A percentile compares a stretch with the other conserved stretches of the same genome.
Evolutionary conservation across 2,329 filamentous ascomycete species (phyloP).

Genomic region (Hawksworthiomyces lignivorus): DNA sequence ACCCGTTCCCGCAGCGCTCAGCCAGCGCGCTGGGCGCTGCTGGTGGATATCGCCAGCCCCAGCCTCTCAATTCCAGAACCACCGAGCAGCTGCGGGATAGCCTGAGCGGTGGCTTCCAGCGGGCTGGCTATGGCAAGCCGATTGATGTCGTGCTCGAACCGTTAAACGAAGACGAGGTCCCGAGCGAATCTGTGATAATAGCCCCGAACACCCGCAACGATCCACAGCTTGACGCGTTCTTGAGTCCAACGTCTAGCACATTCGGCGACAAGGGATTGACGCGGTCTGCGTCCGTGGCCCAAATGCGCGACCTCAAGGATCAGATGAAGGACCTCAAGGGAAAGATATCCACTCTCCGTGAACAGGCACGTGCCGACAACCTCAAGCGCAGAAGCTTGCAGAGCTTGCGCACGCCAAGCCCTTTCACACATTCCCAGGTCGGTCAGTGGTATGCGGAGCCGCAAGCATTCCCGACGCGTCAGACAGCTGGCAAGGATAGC

Average conservation of each 20-base stretch:
- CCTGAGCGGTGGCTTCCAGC: conserved; percentile 23
- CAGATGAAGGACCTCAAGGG: conserved; percentile 82
- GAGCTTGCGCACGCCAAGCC: conserved; percentile 66
- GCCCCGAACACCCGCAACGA: conserved; percentile 23
- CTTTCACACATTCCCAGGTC: conserved; percentile 62
- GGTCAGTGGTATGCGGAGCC: conserved; percentile 44
- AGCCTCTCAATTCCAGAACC: conserved; percentile 33
- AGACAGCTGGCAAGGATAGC: conserved; percentile 11
- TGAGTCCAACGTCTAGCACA: conserved; percentile 38
- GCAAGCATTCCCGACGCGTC: conserved; percentile 17
- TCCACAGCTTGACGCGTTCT: conserved; percentile 27
- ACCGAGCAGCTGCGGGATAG: conserved; percentile 31
- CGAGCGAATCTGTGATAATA: too few species aligned
- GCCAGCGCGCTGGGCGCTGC: conserved; percentile 56
- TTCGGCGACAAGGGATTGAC: conserved; percentile 42
- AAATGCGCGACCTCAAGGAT: conserved; percentile 66
- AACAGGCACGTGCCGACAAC: conserved; percentile 71
- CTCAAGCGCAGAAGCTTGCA: conserved; percentile 70
- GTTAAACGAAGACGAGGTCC: conserved; percentile 48
- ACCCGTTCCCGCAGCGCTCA: conserved; percentile 45
- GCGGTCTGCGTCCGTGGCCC: conserved; percentile 63
- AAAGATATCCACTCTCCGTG: conserved; percentile 71
- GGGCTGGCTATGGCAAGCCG: conserved; percentile 26
- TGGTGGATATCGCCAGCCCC: conserved; percentile 47
- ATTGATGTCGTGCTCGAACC: conserved; percentile 38